Evolutionary conservation across 2,329 filamentous ascomycete genomes (phyloP).

Genomic region (Arthrobotrys sinensis): DNA sequence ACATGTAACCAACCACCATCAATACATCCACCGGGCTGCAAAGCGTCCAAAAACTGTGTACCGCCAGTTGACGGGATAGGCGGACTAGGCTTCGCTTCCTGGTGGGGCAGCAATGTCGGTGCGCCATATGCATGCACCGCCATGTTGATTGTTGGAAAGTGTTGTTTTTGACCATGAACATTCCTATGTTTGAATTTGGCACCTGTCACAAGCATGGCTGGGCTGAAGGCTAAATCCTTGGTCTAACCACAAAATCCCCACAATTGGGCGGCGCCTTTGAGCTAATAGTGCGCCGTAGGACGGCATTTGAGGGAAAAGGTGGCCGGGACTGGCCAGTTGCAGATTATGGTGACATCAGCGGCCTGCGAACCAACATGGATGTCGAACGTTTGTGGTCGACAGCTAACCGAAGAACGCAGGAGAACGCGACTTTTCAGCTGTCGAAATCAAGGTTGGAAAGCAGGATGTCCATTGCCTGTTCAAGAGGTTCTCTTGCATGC

Average conservation of each 20-base stretch:
- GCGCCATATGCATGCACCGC: too few species aligned
- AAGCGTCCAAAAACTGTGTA: too few species aligned
- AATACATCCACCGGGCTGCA: too few species aligned
- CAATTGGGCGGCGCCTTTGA: neutral
- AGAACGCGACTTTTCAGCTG: slow-evolving; percentile 20
- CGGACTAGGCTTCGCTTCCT: neutral
- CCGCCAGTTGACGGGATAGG: neutral
- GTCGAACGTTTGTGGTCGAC: neutral
- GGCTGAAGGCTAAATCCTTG: neutral
- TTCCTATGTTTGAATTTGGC: neutral
- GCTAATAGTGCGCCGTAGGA: neutral
- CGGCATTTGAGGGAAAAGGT: neutral
- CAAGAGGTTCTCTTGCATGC: neutral
- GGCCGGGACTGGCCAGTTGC: neutral
- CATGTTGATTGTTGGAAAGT: too few species aligned
- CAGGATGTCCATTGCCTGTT: neutral
- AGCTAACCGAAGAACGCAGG: slow-evolving; percentile 22
- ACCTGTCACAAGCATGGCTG: slow-evolving; percentile 12
- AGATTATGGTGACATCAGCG: neutral
- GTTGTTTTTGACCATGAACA: too few species aligned
- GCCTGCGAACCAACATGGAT: neutral
- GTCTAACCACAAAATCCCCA: neutral
- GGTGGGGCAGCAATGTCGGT: too few species aligned
- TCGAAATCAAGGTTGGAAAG: slow-evolving; percentile 2
- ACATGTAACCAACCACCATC: too few species aligned